Evolutionary conservation across 148 eudicot species (phyloP).

Genomic region (Mesembryanthemum crystallinum): DNA sequence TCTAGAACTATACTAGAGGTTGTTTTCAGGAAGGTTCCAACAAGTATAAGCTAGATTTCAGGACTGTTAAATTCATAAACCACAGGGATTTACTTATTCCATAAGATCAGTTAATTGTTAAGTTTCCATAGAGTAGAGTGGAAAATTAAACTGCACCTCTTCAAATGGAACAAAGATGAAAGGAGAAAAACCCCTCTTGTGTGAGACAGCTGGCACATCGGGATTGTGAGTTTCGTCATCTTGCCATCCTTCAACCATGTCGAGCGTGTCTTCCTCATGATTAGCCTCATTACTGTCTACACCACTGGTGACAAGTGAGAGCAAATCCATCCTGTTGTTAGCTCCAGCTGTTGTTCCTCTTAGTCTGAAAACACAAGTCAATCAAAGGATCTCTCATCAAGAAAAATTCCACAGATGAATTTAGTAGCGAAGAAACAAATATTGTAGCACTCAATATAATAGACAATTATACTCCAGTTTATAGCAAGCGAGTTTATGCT

Average conservation of each 20-base stretch:
- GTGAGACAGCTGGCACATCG: conserved; percentile 91
- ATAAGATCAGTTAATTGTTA: not conserved
- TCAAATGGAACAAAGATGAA: conserved; percentile 92
- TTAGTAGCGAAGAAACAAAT: not conserved
- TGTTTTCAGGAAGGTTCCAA: not conserved
- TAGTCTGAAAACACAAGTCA: conserved; percentile 41
- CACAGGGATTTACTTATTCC: not conserved
- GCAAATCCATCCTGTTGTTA: conserved; percentile 86
- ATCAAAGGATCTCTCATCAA: conserved; percentile 1
- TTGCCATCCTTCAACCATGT: conserved; percentile 80
- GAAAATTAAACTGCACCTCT: conserved; percentile 47
- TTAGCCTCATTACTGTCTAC: conserved; percentile 61
- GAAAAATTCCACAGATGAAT: not conserved
- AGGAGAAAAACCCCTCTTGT: conserved; percentile 75
- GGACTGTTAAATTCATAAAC: not conserved
- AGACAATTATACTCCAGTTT: not conserved
- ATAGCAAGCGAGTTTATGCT: not conserved
- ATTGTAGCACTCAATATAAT: not conserved
- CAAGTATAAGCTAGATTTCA: not conserved
- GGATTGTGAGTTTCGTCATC: conserved; percentile 93
- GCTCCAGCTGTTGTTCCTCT: conserved; percentile 87
- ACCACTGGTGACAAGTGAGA: conserved; percentile 81
- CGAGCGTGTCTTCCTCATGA: conserved; percentile 68
- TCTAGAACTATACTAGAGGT: not conserved
- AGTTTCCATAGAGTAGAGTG: not conserved